Percentiles rank a stretch among this genome's conserved stretches.
Conservation (phyloP, 352 stramenopile genomes). For the Albugo laibachii region DNA sequence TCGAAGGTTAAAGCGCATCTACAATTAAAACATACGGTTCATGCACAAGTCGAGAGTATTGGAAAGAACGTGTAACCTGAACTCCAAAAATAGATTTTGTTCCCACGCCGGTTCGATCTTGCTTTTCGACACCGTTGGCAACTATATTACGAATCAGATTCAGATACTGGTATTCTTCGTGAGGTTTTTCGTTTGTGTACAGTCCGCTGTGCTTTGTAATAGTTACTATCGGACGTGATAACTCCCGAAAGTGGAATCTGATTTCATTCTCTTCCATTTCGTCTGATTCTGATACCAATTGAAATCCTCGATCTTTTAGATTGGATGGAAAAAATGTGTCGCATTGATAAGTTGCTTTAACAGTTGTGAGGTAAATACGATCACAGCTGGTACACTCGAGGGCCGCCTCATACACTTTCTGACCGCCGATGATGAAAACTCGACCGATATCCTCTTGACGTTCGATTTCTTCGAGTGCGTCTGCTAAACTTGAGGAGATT, state of each 20-base stretch:
- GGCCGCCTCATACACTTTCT: constrained; percentile 87
- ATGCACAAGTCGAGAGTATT: no score
- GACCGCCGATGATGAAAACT: constrained; percentile 96
- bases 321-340: constrained; percentile 84
- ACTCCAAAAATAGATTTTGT: constrained; percentile 98
- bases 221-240: constrained; percentile 10
- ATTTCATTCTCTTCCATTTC: constrained; percentile 60
- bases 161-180: constrained; percentile 70
- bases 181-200: constrained; percentile 8
- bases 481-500: constrained; percentile 69
- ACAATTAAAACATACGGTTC: no score
- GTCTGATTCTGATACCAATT: constrained; percentile 18
- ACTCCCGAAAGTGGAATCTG: constrained; percentile 60
- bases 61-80: constrained; percentile 65
- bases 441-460: constrained; percentile 61
- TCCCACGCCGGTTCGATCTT: constrained; percentile 95
- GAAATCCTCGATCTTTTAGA: constrained; percentile 33
- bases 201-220: constrained; percentile 6
- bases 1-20: constrained; percentile 88
- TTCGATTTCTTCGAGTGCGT: constrained; percentile 79
- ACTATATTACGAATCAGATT: constrained; percentile 94
- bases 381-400: constrained; percentile 67
- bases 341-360: constrained; percentile 79
- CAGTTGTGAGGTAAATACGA: constrained; percentile 80
- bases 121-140: constrained; percentile 80